Percentiles rank a stretch among this genome's conserved stretches.
phyloP scores from a whole-genome alignment of 1,284 basidiomycete species.

The Cryptococcus maquisensis region DNA sequence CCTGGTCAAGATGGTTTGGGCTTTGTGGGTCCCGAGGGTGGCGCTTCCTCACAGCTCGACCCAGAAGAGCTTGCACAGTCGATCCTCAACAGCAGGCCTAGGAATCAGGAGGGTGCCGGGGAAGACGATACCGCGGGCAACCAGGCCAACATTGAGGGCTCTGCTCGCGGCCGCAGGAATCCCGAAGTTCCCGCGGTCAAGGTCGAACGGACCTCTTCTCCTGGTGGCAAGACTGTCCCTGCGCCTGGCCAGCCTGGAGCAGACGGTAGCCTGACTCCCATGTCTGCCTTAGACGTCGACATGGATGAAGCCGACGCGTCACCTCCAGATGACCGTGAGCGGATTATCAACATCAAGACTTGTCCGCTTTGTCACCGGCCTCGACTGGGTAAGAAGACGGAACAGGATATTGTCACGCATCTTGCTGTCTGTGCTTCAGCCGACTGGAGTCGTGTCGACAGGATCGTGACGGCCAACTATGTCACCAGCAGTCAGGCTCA shows the following conservation, averaged over 20 bases:
- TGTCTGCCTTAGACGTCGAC: slow-evolving; percentile 20
- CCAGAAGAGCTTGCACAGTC: slow-evolving; percentile 35
- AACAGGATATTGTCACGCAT: slow-evolving; percentile 89
- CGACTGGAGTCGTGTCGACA: slow-evolving; percentile 84
- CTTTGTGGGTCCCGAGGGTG: slow-evolving; percentile 30
- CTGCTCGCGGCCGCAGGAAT: neutral
- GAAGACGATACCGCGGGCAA: slow-evolving; percentile 21
- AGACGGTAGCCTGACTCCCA: slow-evolving; percentile 12
- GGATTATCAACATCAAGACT: slow-evolving; percentile 89
- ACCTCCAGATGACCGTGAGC: slow-evolving; percentile 61
- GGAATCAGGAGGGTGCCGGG: slow-evolving; percentile 10
- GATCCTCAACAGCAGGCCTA: slow-evolving; percentile 25
- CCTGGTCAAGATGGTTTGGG: slow-evolving; percentile 31
- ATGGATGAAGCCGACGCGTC: slow-evolving; percentile 50
- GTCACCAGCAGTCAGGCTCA: slow-evolving; percentile 94
- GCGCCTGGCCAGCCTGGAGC: neutral
- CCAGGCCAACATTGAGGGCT: slow-evolving; percentile 6
- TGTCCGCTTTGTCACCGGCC: slow-evolving; percentile 92
- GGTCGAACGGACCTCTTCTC: slow-evolving; percentile 24
- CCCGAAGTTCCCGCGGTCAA: slow-evolving; percentile 27
- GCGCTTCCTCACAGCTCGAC: slow-evolving; percentile 29
- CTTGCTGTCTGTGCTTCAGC: slow-evolving; percentile 87
- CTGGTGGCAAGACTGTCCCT: slow-evolving; percentile 10
- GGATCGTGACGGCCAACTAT: slow-evolving; percentile 88
- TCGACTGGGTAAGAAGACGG: slow-evolving; percentile 74